These are phyloP conservation scores for Solanum corneliomulleri DNA, from an alignment of 257 asterid species.

Conservation along the genomic window DNA sequence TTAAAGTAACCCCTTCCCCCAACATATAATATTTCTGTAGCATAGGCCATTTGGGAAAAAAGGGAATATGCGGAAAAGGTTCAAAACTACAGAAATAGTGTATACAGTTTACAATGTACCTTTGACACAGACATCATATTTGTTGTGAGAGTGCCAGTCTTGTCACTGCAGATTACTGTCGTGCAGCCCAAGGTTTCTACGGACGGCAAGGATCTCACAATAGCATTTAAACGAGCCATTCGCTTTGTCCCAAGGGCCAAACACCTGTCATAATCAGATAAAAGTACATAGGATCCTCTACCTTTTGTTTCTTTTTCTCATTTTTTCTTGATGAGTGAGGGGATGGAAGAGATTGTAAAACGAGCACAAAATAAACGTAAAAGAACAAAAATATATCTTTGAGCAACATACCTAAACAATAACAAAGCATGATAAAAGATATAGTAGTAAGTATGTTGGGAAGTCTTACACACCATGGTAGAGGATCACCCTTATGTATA, in stretches of 20 bases:
- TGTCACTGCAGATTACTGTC: conserved; percentile 99
- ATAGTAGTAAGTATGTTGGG: not conserved
- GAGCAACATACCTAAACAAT: not conserved
- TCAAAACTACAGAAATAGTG: not conserved
- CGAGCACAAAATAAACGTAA: not conserved
- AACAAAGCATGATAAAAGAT: not conserved
- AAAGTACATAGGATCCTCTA: not conserved
- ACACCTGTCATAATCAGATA: conserved; percentile 40
- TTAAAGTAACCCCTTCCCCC: not conserved
- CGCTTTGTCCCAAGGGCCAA: conserved; percentile 98
- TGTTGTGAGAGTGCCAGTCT: conserved; percentile 98
- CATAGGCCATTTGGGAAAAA: not conserved
- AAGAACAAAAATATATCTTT: not conserved
- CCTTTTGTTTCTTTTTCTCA: not conserved
- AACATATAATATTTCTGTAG: not conserved
- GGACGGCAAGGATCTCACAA: conserved; percentile 95
- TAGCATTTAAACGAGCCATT: conserved; percentile 99
- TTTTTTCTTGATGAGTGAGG: not conserved
- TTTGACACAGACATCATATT: conserved; percentile 99
- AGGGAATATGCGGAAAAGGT: not conserved
- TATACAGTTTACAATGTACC: conserved; percentile 10
- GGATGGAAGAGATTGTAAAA: not conserved
- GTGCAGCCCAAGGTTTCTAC: conserved; percentile 99
- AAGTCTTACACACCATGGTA: not conserved
- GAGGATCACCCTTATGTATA: not conserved